Conservation (phyloP, 2,329 filamentous ascomycete species). For the Emergomyces orientalis region DNA sequence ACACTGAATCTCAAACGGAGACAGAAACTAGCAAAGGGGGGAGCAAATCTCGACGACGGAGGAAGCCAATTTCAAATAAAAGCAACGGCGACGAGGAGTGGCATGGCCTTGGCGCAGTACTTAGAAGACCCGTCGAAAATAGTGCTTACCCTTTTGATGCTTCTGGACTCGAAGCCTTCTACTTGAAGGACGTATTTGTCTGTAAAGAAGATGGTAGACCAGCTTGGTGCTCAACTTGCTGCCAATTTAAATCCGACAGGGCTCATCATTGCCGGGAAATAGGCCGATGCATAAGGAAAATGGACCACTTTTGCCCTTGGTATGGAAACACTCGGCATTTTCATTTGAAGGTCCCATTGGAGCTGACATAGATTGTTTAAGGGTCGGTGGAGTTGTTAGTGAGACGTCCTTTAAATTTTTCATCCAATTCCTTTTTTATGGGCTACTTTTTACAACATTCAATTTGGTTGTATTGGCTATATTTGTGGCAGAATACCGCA, state of each 20-base stretch:
- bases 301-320: conserved; percentile 95
- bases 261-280: conserved; percentile 80
- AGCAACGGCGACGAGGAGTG: conserved; percentile 21
- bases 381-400: conserved; percentile 86
- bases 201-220: conserved; percentile 79
- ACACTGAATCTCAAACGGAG: conserved; percentile 22
- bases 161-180: conserved; percentile 64
- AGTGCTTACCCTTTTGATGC: conserved; percentile 44
- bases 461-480: conserved; percentile 55
- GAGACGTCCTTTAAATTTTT: conserved; percentile 90
- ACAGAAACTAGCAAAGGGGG: conserved; percentile 11
- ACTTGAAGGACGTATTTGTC: conserved; percentile 71
- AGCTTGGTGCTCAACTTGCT: conserved; percentile 74
- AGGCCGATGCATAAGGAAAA: conserved; percentile 71
- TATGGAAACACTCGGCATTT: conserved; percentile 20
- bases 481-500: conserved; percentile 49
- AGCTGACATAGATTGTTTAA: conserved; percentile 18
- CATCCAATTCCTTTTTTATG: conserved; percentile 73
- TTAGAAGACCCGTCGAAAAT: conserved; percentile 21
- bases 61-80: conserved; percentile 16
- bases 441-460: conserved; percentile 56
- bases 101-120: conserved; percentile 16
- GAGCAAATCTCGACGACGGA: conserved; percentile 8
- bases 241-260: conserved; percentile 79
- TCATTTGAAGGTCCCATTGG: neutral